A percentile compares a stretch with the other conserved stretches of the same genome.
These are phyloP conservation scores for Hyphopichia pseudoburtonii DNA, from an alignment of 1,139 yeast genomes.

Conservation along the genomic window DNA sequence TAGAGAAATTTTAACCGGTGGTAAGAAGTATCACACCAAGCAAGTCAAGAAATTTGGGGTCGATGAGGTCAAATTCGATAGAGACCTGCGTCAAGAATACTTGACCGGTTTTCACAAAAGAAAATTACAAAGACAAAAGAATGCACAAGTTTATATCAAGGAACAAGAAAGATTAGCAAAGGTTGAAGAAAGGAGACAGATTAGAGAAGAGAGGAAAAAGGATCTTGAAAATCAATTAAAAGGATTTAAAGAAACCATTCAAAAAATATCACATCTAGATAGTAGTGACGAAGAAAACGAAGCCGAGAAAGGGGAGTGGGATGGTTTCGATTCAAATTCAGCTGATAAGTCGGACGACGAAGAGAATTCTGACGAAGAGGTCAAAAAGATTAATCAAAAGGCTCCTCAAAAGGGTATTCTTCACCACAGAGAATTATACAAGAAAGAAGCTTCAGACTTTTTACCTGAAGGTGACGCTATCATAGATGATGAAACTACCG, in stretches of 20 bases:
- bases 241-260: conserved; percentile 56
- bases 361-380: conserved; percentile 9
- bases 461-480: conserved; percentile 44
- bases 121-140: conserved; percentile 82
- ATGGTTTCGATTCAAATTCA: conserved; percentile 30
- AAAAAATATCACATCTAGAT: conserved; percentile 37
- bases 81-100: conserved; percentile 71
- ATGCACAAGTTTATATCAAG: conserved; percentile 70
- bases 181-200: conserved; percentile 72
- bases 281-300: conserved; percentile 37
- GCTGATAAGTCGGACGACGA: conserved; percentile 18
- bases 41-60: conserved; percentile 66
- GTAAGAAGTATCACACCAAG: conserved; percentile 71
- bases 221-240: conserved; percentile 63
- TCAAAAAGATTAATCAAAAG: conserved; percentile 41
- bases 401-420: conserved; percentile 37
- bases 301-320: conserved; percentile 44
- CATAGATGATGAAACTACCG: conserved; percentile 57
- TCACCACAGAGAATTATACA: conserved; percentile 44
- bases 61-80: conserved; percentile 80
- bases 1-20: conserved; percentile 86
- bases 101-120: conserved; percentile 96
- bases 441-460: conserved; percentile 37
- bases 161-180: conserved; percentile 74
- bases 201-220: conserved; percentile 68